Percentiles rank a stretch among this genome's conserved stretches.
Conservation (phyloP, 2,329 filamentous ascomycete species). For the Diplodia corticola region DNA sequence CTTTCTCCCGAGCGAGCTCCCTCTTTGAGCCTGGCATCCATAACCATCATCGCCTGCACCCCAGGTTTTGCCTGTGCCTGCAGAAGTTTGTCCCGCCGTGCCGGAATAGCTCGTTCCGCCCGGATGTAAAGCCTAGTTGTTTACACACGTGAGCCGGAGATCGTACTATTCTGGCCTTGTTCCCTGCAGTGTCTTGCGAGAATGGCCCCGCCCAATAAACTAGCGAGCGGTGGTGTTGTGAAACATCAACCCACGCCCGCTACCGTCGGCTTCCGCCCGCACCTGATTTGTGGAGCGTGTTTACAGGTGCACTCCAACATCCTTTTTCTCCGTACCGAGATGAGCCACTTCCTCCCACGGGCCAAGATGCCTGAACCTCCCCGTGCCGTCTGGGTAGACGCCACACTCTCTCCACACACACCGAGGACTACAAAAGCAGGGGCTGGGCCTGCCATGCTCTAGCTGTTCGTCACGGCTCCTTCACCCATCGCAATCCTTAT, state of each 20-base stretch:
- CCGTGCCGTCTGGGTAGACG: background rate
- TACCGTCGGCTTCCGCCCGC: constrained; percentile 1
- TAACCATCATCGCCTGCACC: background rate
- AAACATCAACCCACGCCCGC: constrained; percentile 4
- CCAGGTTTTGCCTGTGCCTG: constrained; percentile 4
- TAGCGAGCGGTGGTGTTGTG: constrained; percentile 9
- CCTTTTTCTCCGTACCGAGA: constrained; percentile 19
- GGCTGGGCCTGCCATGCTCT: background rate
- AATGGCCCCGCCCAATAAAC: background rate
- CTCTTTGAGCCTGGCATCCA: constrained; percentile 3
- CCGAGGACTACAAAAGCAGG: constrained; percentile 15
- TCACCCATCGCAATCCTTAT: background rate
- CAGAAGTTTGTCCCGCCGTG: background rate
- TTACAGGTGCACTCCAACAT: background rate
- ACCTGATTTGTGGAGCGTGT: constrained; percentile 4
- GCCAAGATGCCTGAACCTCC: background rate
- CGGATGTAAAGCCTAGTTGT: background rate
- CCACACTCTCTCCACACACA: background rate
- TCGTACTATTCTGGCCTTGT: background rate
- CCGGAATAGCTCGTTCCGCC: background rate
- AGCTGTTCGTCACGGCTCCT: background rate
- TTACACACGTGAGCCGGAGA: constrained; percentile 1
- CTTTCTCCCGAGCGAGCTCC: constrained; percentile 6
- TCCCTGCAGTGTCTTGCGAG: background rate
- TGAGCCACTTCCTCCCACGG: constrained; percentile 13